Evolutionary conservation across 371 early-diverging fungal genomes (phyloP).

Genomic region (Conidiobolus coronatus): DNA sequence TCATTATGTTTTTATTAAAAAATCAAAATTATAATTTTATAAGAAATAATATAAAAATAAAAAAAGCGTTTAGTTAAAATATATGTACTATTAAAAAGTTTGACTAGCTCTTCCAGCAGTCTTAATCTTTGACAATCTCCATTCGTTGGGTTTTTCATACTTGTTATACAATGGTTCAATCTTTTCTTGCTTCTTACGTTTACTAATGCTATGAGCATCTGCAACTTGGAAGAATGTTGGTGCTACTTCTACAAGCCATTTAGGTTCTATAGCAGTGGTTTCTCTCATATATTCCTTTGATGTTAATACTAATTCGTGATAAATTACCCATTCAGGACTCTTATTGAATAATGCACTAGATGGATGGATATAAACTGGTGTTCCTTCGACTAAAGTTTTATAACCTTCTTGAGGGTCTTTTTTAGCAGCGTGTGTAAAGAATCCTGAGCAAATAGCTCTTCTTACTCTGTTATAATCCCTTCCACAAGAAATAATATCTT

Average conservation of each 20-base stretch:
- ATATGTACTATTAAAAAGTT: constrained; percentile 30
- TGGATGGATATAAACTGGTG: constrained; percentile 89
- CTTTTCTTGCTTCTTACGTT: constrained; percentile 78
- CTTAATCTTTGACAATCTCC: constrained; percentile 61
- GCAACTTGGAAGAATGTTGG: constrained; percentile 89
- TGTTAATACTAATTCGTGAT: constrained; percentile 91
- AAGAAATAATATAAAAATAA: too few species aligned
- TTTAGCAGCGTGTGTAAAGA: constrained; percentile 89
- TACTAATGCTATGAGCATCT: constrained; percentile 75
- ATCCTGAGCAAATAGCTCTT: constrained; percentile 70
- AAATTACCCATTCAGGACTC: constrained; percentile 94
- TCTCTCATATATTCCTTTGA: constrained; percentile 96
- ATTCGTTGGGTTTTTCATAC: constrained; percentile 72
- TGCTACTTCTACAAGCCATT: constrained; percentile 93
- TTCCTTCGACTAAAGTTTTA: constrained; percentile 87
- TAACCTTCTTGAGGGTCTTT: constrained; percentile 95
- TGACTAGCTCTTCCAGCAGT: constrained; percentile 50
- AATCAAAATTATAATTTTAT: too few species aligned
- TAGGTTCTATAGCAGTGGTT: constrained; percentile 85
- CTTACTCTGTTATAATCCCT: constrained; percentile 74
- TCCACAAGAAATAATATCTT: constrained; percentile 84
- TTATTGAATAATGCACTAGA: constrained; percentile 82
- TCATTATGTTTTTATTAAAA: too few species aligned
- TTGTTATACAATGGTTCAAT: constrained; percentile 72
- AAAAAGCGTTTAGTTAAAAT: too few species aligned